Evolutionary conservation across 441 rosid species (phyloP).

Genomic region (Mallotus repandus): DNA sequence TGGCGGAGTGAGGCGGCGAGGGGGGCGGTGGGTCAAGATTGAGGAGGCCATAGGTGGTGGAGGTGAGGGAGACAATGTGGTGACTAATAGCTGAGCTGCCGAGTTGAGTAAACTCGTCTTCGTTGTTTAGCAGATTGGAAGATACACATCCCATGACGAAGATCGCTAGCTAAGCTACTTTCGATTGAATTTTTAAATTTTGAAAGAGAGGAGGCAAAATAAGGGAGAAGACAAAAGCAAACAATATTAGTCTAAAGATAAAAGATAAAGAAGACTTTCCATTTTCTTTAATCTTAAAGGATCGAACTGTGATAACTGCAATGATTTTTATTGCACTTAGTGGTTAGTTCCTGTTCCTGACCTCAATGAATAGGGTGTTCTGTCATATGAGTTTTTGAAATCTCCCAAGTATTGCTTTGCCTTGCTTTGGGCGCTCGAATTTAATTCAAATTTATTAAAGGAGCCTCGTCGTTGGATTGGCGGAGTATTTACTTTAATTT

Average conservation of each 20-base stretch:
- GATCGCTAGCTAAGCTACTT: neutral
- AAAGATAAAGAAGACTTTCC: too few relatives aligned
- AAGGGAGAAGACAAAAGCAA: neutral
- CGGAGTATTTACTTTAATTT: too few relatives aligned
- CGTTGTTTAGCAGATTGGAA: conserved; percentile 63
- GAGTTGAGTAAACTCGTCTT: conserved; percentile 71
- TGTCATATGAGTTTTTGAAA: too few relatives aligned
- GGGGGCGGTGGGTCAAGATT: conserved; percentile 58
- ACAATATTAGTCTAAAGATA: too few relatives aligned
- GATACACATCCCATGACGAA: conserved; percentile 83
- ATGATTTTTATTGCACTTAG: too few relatives aligned
- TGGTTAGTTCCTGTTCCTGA: too few relatives aligned
- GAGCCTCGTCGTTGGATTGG: neutral
- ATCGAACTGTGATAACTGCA: too few relatives aligned
- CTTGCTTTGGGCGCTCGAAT: conserved; percentile 28
- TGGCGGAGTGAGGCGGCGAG: conserved; percentile 25
- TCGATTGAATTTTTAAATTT: conserved; percentile 6
- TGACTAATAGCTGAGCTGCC: conserved; percentile 64
- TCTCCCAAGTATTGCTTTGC: too few relatives aligned
- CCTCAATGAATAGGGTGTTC: too few relatives aligned
- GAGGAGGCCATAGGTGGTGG: conserved; percentile 89
- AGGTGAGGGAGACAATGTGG: conserved; percentile 88
- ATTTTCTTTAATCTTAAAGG: too few relatives aligned
- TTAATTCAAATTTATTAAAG: conserved; percentile 22
- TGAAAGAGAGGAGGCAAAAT: conserved; percentile 14